These are phyloP conservation scores for Aegilops bicornis DNA, from an alignment of 176 grass and related monocot species.

Conservation along the genomic window DNA sequence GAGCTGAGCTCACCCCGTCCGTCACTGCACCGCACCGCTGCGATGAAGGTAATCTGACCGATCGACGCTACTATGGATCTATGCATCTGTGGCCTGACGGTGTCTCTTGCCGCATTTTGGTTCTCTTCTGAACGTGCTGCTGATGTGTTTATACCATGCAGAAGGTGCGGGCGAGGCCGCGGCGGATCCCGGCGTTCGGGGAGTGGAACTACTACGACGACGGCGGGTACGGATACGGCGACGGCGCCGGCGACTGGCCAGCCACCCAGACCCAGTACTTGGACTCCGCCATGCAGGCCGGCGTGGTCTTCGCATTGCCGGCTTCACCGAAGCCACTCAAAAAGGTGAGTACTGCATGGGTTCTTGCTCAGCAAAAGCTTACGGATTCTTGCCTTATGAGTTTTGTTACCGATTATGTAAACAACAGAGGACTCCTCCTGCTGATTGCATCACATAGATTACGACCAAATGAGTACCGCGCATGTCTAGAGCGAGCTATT, in stretches of 20 bases:
- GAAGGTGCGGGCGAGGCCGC: constrained; percentile 26
- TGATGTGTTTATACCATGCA: background rate
- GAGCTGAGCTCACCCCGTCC: background rate
- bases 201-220: constrained; percentile 54
- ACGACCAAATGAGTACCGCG: too few species aligned
- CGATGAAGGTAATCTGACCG: constrained; percentile 9
- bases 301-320: constrained; percentile 8
- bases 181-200: constrained; percentile 47
- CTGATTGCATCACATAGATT: too few species aligned
- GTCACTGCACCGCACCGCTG: background rate
- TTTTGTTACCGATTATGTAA: too few species aligned
- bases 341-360: constrained; percentile 10
- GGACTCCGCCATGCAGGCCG: constrained; percentile 32
- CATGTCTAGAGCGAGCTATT: too few species aligned
- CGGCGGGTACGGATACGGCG: constrained; percentile 26
- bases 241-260: constrained; percentile 31
- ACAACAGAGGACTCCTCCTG: too few species aligned
- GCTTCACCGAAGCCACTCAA: constrained; percentile 25
- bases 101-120: background rate
- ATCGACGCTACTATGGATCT: background rate
- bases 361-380: too few species aligned
- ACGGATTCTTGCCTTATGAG: too few species aligned
- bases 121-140: background rate
- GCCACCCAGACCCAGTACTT: constrained; percentile 46
- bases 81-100: background rate